Percentiles rank a stretch among this genome's conserved stretches.
Conservation (phyloP, 352 stramenopile genomes). For the Globisporangium solare region DNA sequence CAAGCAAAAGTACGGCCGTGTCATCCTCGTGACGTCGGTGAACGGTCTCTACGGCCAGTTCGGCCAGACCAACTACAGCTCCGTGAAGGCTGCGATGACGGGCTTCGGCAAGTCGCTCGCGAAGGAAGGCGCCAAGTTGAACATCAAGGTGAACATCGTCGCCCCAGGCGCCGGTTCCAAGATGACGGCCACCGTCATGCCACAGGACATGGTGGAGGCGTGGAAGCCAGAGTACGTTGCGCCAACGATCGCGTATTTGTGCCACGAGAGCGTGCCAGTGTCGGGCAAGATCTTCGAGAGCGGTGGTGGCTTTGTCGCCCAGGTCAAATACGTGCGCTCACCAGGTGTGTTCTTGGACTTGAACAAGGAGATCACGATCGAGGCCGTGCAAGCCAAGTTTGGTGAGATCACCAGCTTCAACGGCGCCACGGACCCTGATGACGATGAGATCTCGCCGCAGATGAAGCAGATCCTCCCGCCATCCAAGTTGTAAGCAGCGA, state of each 20-base stretch:
- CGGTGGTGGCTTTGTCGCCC: conserved; percentile 75
- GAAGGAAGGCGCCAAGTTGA: conserved; percentile 71
- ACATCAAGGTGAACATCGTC: conserved; percentile 90
- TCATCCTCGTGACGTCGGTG: conserved; percentile 84
- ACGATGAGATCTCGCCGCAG: conserved; percentile 73
- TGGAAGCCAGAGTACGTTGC: conserved; percentile 89
- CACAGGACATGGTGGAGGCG: conserved; percentile 69
- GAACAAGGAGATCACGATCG: conserved; percentile 65
- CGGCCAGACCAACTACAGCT: conserved; percentile 89
- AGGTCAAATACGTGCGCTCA: conserved; percentile 80
- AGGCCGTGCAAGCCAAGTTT: conserved; percentile 76
- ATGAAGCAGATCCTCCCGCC: conserved; percentile 70
- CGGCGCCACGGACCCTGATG: conserved; percentile 67
- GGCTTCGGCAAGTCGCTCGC: conserved; percentile 91
- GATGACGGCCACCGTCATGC: conserved; percentile 87
- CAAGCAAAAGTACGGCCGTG: conserved; percentile 86
- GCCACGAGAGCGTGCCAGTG: conserved; percentile 73
- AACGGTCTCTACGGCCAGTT: conserved; percentile 90
- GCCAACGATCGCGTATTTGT: conserved; percentile 81
- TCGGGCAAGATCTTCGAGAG: conserved; percentile 83
- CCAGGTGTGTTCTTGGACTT: conserved; percentile 67
- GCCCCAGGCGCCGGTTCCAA: conserved; percentile 78
- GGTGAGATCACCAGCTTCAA: conserved; percentile 73
- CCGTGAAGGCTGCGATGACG: conserved; percentile 90
- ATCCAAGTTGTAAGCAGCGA: conserved; percentile 54